These are phyloP conservation scores for Plantago coronopus DNA, from an alignment of 305 asterid genomes.

Conservation along the genomic window DNA sequence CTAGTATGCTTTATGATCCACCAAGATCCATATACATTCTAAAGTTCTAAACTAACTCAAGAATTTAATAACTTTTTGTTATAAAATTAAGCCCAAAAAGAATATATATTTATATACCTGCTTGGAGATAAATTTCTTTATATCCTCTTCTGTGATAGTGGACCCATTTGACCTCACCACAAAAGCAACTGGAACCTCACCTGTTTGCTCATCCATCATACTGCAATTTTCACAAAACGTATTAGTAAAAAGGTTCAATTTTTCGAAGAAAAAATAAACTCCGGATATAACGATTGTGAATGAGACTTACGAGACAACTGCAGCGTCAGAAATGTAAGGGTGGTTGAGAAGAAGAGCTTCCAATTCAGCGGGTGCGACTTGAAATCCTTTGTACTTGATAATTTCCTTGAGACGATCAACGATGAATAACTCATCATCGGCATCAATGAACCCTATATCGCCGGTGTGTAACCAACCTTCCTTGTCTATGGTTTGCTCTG, in stretches of 20 bases:
- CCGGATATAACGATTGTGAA: neutral
- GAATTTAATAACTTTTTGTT: neutral
- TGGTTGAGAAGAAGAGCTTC: constrained; percentile 75
- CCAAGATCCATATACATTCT: too few species aligned
- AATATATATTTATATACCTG: too few species aligned
- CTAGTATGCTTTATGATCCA: too few species aligned
- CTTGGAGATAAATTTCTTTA: constrained; percentile 60
- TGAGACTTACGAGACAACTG: constrained; percentile 63
- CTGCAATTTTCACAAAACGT: constrained; percentile 31
- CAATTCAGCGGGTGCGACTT: constrained; percentile 91
- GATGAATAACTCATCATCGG: constrained; percentile 77
- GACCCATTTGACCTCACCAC: constrained; percentile 58
- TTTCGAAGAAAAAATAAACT: too few species aligned
- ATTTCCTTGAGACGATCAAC: constrained; percentile 81
- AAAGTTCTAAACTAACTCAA: too few species aligned
- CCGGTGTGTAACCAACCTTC: constrained; percentile 90
- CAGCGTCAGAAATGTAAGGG: constrained; percentile 68
- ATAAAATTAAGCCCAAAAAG: neutral
- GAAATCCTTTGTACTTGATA: constrained; percentile 85
- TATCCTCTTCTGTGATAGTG: constrained; percentile 54
- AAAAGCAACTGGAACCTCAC: constrained; percentile 92
- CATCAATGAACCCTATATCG: constrained; percentile 72
- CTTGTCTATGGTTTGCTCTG: constrained; percentile 60
- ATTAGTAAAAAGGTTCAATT: too few species aligned
- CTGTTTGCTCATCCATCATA: constrained; percentile 72